Percentiles rank a stretch among this genome's conserved stretches.
phyloP scores from a whole-genome alignment of 495 filamentous ascomycete genomes.

The Hyaloscypha bicolor region DNA sequence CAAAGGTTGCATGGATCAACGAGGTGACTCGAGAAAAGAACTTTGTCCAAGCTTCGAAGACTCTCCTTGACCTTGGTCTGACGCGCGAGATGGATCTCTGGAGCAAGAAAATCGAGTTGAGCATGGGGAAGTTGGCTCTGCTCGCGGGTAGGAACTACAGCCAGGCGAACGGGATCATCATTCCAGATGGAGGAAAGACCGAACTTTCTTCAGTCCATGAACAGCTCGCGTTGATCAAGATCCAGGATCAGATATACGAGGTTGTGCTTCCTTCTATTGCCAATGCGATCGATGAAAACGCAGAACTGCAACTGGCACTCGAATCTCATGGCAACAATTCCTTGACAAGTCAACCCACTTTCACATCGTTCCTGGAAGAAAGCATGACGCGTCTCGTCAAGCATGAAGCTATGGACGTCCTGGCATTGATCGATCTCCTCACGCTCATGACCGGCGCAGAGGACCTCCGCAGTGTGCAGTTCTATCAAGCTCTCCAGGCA shows the following conservation, averaged over 20 bases:
- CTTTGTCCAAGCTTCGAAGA: conserved; percentile 67
- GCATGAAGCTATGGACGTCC: conserved; percentile 65
- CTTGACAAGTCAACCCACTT: conserved; percentile 61
- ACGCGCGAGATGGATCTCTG: conserved; percentile 73
- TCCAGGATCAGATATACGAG: conserved; percentile 66
- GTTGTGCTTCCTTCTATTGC: conserved; percentile 58
- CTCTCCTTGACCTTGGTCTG: conserved; percentile 65
- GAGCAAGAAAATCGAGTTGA: conserved; percentile 90
- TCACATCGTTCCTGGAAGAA: conserved; percentile 64
- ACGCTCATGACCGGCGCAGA: conserved; percentile 63
- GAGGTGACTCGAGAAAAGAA: conserved; percentile 75
- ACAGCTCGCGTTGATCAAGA: conserved; percentile 62
- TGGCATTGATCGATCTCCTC: conserved; percentile 77
- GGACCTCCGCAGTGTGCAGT: conserved; percentile 45
- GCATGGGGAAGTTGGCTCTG: conserved; percentile 78
- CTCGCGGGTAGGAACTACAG: conserved; percentile 49
- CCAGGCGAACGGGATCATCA: conserved; percentile 34
- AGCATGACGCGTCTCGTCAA: conserved; percentile 66
- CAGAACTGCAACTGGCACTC: conserved; percentile 72
- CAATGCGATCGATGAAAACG: conserved; percentile 74
- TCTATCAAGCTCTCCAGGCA: conserved; percentile 60
- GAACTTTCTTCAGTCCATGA: conserved; percentile 54
- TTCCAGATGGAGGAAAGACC: conserved; percentile 39
- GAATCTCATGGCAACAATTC: conserved; percentile 62
- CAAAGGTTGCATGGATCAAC: conserved; percentile 92